Conservation (phyloP, 306 rosid species). For the Lathyrus oleraceus region DNA sequence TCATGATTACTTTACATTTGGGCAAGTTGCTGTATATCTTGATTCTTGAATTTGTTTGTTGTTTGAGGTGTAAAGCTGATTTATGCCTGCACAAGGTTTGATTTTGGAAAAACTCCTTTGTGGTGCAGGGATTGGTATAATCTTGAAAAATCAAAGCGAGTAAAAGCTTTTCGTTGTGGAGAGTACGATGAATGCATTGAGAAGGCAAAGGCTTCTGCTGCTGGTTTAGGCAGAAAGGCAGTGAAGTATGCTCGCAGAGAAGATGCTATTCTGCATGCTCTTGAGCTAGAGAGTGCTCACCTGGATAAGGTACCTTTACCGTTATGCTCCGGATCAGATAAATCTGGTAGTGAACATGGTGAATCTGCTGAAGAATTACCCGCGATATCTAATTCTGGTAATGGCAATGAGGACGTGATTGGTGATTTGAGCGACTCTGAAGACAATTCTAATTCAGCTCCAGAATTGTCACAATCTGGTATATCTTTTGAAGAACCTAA, state of each 20-base stretch:
- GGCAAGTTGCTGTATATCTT: background rate
- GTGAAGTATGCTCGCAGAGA: constrained; percentile 98
- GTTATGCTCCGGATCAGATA: constrained; percentile 47
- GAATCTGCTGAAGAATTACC: constrained; percentile 57
- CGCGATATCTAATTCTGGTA: constrained; percentile 50
- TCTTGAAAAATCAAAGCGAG: constrained; percentile 91
- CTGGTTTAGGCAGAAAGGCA: constrained; percentile 73
- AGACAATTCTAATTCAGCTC: constrained; percentile 71
- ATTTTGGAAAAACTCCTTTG: constrained; percentile 38
- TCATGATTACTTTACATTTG: background rate
- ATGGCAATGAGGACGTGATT: constrained; percentile 54
- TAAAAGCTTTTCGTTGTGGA: constrained; percentile 95
- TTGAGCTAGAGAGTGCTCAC: constrained; percentile 79
- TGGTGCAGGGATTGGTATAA: constrained; percentile 93
- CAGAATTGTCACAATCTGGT: constrained; percentile 87
- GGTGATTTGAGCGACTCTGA: constrained; percentile 61
- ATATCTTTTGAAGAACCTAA: constrained; percentile 91
- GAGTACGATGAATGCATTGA: constrained; percentile 90
- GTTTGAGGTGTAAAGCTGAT: constrained; percentile 33
- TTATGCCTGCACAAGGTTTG: constrained; percentile 36
- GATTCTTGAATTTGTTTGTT: constrained; percentile 21
- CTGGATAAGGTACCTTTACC: constrained; percentile 56
- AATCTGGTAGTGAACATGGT: constrained; percentile 52
- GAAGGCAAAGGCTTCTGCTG: constrained; percentile 84
- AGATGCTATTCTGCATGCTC: constrained; percentile 98